A percentile compares a stretch with the other conserved stretches of the same genome.
These are phyloP conservation scores for Ophiosphaerella herpotricha DNA, from an alignment of 2,329 filamentous ascomycete species.

Conservation along the genomic window DNA sequence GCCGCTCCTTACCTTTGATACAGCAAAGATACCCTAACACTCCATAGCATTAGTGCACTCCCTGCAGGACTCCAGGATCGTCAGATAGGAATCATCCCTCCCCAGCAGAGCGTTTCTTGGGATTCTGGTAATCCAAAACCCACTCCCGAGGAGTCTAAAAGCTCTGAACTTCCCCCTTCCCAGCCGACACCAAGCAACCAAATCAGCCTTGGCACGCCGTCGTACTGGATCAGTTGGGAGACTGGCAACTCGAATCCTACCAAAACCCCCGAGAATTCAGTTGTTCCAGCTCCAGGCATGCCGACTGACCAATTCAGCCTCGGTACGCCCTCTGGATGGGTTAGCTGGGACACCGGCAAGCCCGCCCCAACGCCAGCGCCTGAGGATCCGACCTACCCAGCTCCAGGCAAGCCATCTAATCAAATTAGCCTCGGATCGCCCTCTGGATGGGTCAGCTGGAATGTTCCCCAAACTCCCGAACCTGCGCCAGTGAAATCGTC, in stretches of 20 bases:
- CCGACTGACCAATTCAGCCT: slow-evolving; percentile 13
- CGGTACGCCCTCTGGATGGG: slow-evolving; percentile 4
- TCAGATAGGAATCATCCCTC: slow-evolving; percentile 20
- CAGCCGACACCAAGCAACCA: slow-evolving; percentile 9
- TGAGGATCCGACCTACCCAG: slow-evolving; percentile 4
- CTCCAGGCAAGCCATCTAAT: slow-evolving; percentile 12
- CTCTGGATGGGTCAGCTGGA: slow-evolving; percentile 22
- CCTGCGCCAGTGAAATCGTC: slow-evolving; percentile 3
- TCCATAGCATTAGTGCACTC: slow-evolving; percentile 22
- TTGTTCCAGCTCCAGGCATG: slow-evolving; percentile 9
- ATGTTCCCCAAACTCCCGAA: slow-evolving; percentile 2
- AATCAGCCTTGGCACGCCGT: slow-evolving; percentile 12
- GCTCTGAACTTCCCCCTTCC: slow-evolving; percentile 9
- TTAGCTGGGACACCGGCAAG: slow-evolving; percentile 5
- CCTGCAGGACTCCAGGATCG: slow-evolving; percentile 23
- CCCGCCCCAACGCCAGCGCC: slow-evolving; percentile 3
- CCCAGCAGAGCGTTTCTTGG: slow-evolving; percentile 23
- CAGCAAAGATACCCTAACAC: slow-evolving; percentile 5
- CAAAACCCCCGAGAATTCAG: slow-evolving; percentile 7
- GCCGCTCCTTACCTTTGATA: neutral
- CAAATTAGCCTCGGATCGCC: slow-evolving; percentile 20
- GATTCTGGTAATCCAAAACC: slow-evolving; percentile 14
- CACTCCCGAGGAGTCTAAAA: slow-evolving; percentile 11
- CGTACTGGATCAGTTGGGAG: slow-evolving; percentile 7
- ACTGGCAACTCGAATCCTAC: slow-evolving; percentile 3